Evolutionary conservation across 345 rosid genomes (phyloP), one percentile per base, ranked within the genome.

Genomic region (Garcia nutans): DNA sequence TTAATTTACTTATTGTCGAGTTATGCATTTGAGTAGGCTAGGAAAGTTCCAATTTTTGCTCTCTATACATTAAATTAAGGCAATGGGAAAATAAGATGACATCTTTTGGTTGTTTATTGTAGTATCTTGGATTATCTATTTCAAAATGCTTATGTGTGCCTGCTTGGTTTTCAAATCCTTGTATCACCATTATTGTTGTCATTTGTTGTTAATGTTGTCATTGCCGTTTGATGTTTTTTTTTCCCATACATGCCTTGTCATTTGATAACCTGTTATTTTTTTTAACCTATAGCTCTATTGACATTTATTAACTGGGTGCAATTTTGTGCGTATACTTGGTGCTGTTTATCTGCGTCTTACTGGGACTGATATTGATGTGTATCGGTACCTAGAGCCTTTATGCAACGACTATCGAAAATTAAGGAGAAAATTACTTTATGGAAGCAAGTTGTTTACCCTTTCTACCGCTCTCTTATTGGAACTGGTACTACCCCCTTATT

Each of bases 301-400:
- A 28, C 12, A 8, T 75, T 57, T 19, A 6, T 28, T 56, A 13
- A 44, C 22, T 70, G 60, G 56, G 20, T 83, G 79, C 81, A 94
- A 94, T 68, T 94, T 92, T 78, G 94, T 94, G 19, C 92, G 97
- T 24, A 80, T 92, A 2, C 94, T 93, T 20, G 98, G 98, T 76
- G 99, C 97, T 63, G 92, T 96, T 69, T 92, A 92, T 80, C 85
- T 89, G 45, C 95, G 97, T 10, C 89, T 94, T 26, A 94, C 97
- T 6, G 97, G 95, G 67, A 85, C 90, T 50, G 96, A 90, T 73
- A 70, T 81, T 68, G 97, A 94, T 82, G 84, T 94, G 24, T 91
- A 91, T 74, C 93, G 92, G 10, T 94, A 94, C 81, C 85, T 94
- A 11, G 97, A 91, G 76, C 97, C 97, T 17, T 84, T 92, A 33